Evolutionary conservation across 1,284 basidiomycete species (phyloP), one percentile per base, ranked within the genome.

Genomic region (Cryptococcus jaspeensis): DNA sequence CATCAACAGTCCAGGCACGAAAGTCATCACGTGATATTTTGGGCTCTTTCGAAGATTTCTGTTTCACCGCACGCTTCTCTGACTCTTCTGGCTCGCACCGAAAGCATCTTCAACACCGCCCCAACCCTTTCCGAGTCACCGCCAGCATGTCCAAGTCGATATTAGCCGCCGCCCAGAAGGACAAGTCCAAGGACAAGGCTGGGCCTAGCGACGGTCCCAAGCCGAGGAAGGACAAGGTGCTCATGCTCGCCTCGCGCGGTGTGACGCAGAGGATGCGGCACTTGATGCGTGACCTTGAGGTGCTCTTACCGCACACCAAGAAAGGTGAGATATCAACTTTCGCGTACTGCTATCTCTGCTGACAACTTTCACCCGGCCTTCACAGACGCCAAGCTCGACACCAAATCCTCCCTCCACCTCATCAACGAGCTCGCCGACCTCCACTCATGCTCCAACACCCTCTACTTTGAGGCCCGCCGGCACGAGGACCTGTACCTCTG

Each of bases 401-500:
- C 92, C 32, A 99, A 99, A 80, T 94, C 92, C 55, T 91, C 97
- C 62, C 82, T 99, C 0, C 84, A 92, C 64, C 86, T 98, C 46
- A 83, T 99, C 48, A 97, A 97, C 56, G 96, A 99, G 79, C 86
- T 99, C 20, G 92, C 96, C 36, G 96, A 99, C 78, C 84, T 99
- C 38, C 88, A 97, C 79, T 97, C 95, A 73, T 99, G 96, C 81
- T 97, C 97, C 79, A 98, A 99, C 72, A 85, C 94, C 1, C 82
- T 99, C 25, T 99, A 97, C 81, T 96, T 99, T 73, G 96, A 99
- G 79, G 92, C 93, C 13, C 85, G 96, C 43, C 82, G 93, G 55
- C 92, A 96, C 71, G 92, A 96, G 74, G 96, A 99, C 72, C 82
- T 99, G 47, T 99, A 98, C 73, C 80, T 99, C 63, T 99, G 96